Percentiles rank a stretch among this genome's conserved stretches.
Conservation (phyloP, 352 stramenopile genomes). For the Phytophthora parvispora region DNA sequence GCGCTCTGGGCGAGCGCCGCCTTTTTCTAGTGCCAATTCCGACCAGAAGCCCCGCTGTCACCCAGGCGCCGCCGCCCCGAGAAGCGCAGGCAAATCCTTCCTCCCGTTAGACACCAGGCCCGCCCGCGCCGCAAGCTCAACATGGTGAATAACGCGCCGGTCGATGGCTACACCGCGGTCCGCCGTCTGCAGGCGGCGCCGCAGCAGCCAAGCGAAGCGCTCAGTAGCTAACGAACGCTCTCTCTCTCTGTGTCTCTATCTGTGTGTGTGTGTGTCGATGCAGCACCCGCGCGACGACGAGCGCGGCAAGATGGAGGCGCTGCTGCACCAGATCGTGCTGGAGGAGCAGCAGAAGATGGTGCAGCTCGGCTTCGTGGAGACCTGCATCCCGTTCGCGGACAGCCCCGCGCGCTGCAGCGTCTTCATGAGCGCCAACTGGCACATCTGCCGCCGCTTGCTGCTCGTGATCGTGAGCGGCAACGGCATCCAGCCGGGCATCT, state of each 20-base stretch:
- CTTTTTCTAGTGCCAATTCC: constrained; percentile 6
- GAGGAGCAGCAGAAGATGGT: constrained; percentile 91
- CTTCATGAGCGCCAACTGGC: constrained; percentile 89
- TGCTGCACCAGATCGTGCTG: constrained; percentile 87
- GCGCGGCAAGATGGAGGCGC: constrained; percentile 78
- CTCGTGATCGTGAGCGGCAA: constrained; percentile 87
- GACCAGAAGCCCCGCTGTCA: constrained; percentile 17
- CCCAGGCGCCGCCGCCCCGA: background rate
- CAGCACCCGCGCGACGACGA: constrained; percentile 47
- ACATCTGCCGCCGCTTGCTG: constrained; percentile 78
- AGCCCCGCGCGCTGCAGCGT: constrained; percentile 76
- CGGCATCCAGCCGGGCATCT: constrained; percentile 89
- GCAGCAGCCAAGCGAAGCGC: no score
- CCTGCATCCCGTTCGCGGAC: constrained; percentile 78
- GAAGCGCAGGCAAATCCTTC: constrained; percentile 33
- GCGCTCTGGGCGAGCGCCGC: constrained; percentile 3
- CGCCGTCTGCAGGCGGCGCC: no score
- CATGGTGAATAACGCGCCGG: constrained; percentile 6
- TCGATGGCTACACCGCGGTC: constrained; percentile 17
- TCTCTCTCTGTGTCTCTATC: background rate
- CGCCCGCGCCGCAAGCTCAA: constrained; percentile 14
- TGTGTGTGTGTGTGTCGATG: background rate
- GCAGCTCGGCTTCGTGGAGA: constrained; percentile 86
- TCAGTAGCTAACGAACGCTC: no score
- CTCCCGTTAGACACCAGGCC: constrained; percentile 19